phyloP scores from a whole-genome alignment of 2,329 filamentous ascomycete species.

The Exophiala sp. region DNA sequence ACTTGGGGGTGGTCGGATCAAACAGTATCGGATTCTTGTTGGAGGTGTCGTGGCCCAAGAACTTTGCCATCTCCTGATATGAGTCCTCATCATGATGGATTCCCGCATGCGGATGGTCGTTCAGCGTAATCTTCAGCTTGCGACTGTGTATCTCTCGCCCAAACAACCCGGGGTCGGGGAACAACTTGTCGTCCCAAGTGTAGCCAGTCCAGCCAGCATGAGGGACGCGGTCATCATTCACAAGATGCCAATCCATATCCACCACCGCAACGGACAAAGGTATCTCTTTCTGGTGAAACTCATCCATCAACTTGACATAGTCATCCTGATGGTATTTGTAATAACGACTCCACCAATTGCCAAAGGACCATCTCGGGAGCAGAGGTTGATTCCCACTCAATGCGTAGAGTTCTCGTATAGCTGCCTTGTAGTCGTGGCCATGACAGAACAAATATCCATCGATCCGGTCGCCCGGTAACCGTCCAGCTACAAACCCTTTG shows the following conservation, averaged over 20 bases:
- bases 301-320: conserved; percentile 57
- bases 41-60: conserved; percentile 50
- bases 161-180: conserved; percentile 56
- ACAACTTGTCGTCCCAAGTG: conserved; percentile 58
- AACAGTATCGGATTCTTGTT: conserved; percentile 53
- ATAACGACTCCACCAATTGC: conserved; percentile 66
- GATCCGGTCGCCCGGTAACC: conserved; percentile 38
- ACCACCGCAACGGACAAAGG: conserved; percentile 59
- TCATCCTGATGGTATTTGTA: conserved; percentile 55
- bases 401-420: conserved; percentile 53
- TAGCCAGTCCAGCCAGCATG: conserved; percentile 60
- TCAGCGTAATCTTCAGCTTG: conserved; percentile 55
- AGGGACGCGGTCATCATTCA: conserved; percentile 45
- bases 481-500: conserved; percentile 50
- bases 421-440: conserved; percentile 54
- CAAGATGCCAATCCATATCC: conserved; percentile 66
- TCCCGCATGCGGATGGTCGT: conserved; percentile 61
- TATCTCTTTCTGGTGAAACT: conserved; percentile 50
- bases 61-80: conserved; percentile 54
- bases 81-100: conserved; percentile 55
- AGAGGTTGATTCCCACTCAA: conserved; percentile 56
- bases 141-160: conserved; percentile 50
- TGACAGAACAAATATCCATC: conserved; percentile 62
- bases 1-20: conserved; percentile 52
- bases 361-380: conserved; percentile 56